Evolutionary conservation across 2,329 filamentous ascomycete species (phyloP).

Genomic region (Taxawa tesnikishii): DNA sequence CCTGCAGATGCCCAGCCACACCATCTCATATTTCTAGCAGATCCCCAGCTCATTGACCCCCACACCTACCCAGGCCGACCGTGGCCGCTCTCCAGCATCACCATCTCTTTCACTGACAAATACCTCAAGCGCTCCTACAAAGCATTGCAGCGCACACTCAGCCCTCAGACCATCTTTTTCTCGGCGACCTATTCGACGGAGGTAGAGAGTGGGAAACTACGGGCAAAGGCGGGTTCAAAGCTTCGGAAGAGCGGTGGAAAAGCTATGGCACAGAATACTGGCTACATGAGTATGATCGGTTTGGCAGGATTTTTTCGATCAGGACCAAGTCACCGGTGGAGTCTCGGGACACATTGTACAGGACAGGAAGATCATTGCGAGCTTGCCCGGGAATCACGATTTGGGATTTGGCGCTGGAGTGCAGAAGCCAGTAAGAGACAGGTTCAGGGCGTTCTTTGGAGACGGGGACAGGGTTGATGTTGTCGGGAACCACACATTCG

Average conservation of each 20-base stretch:
- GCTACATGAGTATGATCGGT: conserved; percentile 75
- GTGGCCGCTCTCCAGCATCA: conserved; percentile 56
- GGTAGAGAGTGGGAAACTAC: conserved; percentile 85
- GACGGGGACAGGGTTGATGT: conserved; percentile 84
- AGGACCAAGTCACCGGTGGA: conserved; percentile 33
- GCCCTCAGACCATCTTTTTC: conserved; percentile 84
- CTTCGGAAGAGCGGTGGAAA: conserved; percentile 54
- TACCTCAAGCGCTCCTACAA: conserved; percentile 76
- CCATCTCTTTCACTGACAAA: conserved; percentile 68
- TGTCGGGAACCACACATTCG: conserved; percentile 88
- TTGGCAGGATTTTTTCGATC: conserved; percentile 68
- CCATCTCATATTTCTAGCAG: conserved; percentile 71
- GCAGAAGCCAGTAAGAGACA: conserved; percentile 63
- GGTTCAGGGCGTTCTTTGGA: conserved; percentile 83
- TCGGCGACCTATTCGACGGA: conserved; percentile 92
- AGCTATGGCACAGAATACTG: conserved; percentile 74
- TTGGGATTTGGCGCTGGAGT: conserved; percentile 81
- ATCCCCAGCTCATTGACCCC: conserved; percentile 85
- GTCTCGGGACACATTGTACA: conserved; percentile 53
- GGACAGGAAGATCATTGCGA: conserved; percentile 68
- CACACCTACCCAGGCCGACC: conserved; percentile 85
- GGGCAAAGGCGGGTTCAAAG: conserved; percentile 27
- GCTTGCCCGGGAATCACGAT: conserved; percentile 89
- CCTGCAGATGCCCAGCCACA: conserved; percentile 68
- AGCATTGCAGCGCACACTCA: conserved; percentile 60